Conservation (phyloP, 768 basidiomycete species). For the Trichaptum fuscoviolaceum region DNA sequence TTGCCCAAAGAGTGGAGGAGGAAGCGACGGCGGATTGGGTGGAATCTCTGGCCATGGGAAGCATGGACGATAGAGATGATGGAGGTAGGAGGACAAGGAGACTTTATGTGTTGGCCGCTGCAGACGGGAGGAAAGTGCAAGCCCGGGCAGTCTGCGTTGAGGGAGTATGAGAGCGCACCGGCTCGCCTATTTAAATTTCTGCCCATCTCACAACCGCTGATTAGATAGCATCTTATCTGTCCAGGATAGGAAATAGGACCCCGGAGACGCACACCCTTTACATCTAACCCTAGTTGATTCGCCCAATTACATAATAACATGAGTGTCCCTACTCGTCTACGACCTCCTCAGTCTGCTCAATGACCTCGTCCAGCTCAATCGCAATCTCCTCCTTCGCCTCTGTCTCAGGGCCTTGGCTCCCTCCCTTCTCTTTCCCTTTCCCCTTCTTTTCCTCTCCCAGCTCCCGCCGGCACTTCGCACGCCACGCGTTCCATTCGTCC, state of each 20-base stretch:
- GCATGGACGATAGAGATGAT: background rate
- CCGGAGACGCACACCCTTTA: background rate
- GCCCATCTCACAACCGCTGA: background rate
- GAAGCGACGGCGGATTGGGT: constrained; percentile 35
- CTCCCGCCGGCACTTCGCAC: constrained; percentile 63
- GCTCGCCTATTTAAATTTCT: constrained; percentile 3
- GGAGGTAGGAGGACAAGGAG: background rate
- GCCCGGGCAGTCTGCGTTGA: background rate
- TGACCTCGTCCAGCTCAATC: constrained; percentile 89
- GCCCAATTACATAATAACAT: background rate
- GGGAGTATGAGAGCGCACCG: background rate
- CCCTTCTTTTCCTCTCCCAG: constrained; percentile 47
- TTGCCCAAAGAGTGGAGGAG: constrained; percentile 67
- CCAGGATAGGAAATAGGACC: background rate
- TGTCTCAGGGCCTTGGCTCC: constrained; percentile 34
- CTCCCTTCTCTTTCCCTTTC: constrained; percentile 31
- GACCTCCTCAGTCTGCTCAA: constrained; percentile 88
- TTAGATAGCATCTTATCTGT: constrained; percentile 3
- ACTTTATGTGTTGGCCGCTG: background rate
- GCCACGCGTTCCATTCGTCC: constrained; percentile 99
- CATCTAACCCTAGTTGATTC: background rate
- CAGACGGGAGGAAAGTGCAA: background rate
- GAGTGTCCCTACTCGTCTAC: constrained; percentile 39
- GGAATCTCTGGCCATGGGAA: constrained; percentile 22
- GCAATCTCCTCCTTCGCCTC: constrained; percentile 84